Base-by-base conservation (phyloP, 352 stramenopile species). In the Globisporangium splendens region DNA sequence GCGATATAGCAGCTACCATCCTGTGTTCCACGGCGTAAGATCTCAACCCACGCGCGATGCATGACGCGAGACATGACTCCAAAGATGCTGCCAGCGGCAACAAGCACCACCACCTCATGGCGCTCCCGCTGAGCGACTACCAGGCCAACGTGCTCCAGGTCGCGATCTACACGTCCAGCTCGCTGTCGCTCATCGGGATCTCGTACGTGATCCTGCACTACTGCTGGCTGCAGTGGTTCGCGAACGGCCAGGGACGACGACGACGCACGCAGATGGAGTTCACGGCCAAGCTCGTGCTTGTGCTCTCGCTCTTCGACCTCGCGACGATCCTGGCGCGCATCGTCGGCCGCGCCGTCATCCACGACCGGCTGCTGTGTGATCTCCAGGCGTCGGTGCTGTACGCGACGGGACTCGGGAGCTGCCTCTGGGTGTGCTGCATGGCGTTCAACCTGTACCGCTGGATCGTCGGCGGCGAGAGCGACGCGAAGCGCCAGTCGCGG, bases 381-480 rank as follows among this genome's bases (percentile, higher is more conserved):
- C 47, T 78, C 0, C 84, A 94, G 56, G 82, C 73, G 20, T 61
- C 73, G 0, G 59, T 86, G n/a, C 77, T 88, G 53, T 70, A 94
- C 52, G 67, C 67, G 8, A 62, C 64, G 15, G 74, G 74, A 18
- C 67, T 94, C 18, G 75, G 75, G 15, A 79, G 76, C 57, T 90
- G 77, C 50, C 64, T 83, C 38, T 94, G 84, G 79, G 79, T 84
- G 38, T 88, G 71, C 42, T 94, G 82, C 54, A 90, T 92, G 62
- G 74, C 79, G 8, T 91, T 85, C 65, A 92, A 91, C 48, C 66
- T 94, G 14, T 91, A 91, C 61, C 75, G 80, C 3, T 94, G 84
- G 84, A 86, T 91, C 47, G 77, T 84, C 14, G 76, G 73, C 15
- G 75, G 82, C 35, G 84, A 94, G 50, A 86, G 77, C 35, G 74